Conservation (phyloP, 768 basidiomycete species). For the Leccinum ochraceum region DNA sequence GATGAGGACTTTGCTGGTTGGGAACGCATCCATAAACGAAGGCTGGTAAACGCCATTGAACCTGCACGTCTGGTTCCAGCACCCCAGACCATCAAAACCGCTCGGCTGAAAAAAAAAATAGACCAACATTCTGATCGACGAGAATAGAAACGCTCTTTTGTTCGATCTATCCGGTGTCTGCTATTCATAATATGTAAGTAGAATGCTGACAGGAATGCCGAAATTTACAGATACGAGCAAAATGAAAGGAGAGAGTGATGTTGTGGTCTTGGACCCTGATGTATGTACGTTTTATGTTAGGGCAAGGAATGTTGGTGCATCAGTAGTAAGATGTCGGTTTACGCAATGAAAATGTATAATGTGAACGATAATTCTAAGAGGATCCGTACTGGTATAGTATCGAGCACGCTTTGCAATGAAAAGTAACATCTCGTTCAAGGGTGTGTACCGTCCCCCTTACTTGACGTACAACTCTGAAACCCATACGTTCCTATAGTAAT, state of each 20-base stretch:
- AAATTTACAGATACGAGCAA: too few relatives aligned
- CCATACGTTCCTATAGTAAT: not conserved
- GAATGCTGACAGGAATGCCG: not conserved
- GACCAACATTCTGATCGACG: slow-evolving; percentile 19
- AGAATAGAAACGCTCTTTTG: slow-evolving; percentile 6
- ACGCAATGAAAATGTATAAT: not conserved
- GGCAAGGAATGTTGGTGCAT: not conserved
- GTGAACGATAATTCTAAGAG: not conserved
- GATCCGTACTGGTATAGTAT: not conserved
- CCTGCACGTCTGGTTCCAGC: slow-evolving; percentile 6
- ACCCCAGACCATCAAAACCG: not conserved
- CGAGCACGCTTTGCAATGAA: too few relatives aligned
- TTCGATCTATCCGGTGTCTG: not conserved
- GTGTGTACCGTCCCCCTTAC: too few relatives aligned
- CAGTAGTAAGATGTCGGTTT: not conserved
- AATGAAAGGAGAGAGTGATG: too few relatives aligned
- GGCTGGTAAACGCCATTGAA: slow-evolving; percentile 99
- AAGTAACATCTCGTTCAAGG: too few relatives aligned
- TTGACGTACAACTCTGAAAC: not conserved
- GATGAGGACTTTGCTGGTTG: slow-evolving; percentile 80
- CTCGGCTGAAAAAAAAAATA: not conserved
- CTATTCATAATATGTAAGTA: not conserved
- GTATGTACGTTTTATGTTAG: too few relatives aligned
- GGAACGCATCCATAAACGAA: slow-evolving; percentile 84
- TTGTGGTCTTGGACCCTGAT: too few relatives aligned